Evolutionary conservation across 2,329 filamentous ascomycete species (phyloP), one percentile per base, ranked within the genome.

Genomic region (Chaetomium sp.): DNA sequence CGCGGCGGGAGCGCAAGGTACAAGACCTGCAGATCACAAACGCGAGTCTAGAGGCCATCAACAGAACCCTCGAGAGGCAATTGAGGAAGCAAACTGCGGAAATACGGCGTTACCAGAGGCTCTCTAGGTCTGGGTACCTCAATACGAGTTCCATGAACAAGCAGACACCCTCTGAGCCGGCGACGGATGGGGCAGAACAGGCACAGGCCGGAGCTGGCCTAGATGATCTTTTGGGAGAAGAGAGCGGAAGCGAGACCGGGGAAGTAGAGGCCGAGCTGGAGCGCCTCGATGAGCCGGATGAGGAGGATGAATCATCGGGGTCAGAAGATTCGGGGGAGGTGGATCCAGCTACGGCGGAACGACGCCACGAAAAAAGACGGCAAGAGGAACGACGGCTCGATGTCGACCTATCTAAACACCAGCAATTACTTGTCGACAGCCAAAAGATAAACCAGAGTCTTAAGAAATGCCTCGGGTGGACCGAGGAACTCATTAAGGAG

Each of bases 1-100:
- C 94, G 11, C 83, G 94, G 35, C 82, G 90, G 38, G 94, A 97
- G 71, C 84, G 94, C 59, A 99, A 97, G 74, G 91, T 99, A 1
- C 82, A 97, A 62, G 94, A 99, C 69, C 76, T 99, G 5, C 90
- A 99, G 69, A 99, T 99, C 61, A 96, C 88, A 54, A 99, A 99
- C 67, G 94, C 90, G 1, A 96, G 91, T 1, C 79, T 99, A 3
- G 82, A 96, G 55, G 94, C 94, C 42, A 97, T 99, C 72, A 99
- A 99, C 68, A 81, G 91, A 52, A 94, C 91, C 0, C 75, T 99
- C 0, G 94, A 99, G 72, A 83, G 90, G 32, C 90, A 97, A 68
- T 79, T 99, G 65, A 84, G 91, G 33, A 95, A 95, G 68, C 92
- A 97, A 66, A 92, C 88, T 40, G 82, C 88, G 1, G 94, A 99